Evolutionary conservation across 495 filamentous ascomycete genomes (phyloP).

Genomic region (Corynascus novoguineensis): DNA sequence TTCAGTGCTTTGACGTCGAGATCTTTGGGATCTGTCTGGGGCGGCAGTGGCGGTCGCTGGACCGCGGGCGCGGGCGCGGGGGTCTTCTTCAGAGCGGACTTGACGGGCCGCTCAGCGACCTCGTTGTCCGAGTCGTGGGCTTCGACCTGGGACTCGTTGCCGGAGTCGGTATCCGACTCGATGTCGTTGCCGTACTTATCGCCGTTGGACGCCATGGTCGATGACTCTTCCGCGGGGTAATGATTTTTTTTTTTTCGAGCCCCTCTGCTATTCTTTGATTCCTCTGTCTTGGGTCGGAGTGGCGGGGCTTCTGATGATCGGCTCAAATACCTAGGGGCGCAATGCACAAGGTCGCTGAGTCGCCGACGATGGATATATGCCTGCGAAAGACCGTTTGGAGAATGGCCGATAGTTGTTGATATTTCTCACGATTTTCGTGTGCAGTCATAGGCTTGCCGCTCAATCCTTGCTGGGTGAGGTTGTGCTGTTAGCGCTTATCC

Average conservation of each 20-base stretch:
- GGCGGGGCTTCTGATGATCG: not conserved
- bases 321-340: not conserved
- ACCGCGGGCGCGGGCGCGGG: slow-evolving; percentile 34
- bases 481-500: slow-evolving; percentile 6
- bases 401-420: slow-evolving; percentile 21
- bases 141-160: slow-evolving; percentile 41
- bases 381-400: slow-evolving; percentile 7
- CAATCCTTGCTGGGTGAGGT: slow-evolving; percentile 19
- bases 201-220: slow-evolving; percentile 42
- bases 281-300: not conserved
- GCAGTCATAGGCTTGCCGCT: slow-evolving; percentile 24
- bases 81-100: slow-evolving; percentile 45
- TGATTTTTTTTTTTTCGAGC: slow-evolving; percentile 17
- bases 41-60: slow-evolving; percentile 58
- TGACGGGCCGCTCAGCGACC: slow-evolving; percentile 38
- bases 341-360: slow-evolving; percentile 6
- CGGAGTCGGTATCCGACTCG: slow-evolving; percentile 45
- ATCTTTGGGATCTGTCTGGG: slow-evolving; percentile 82
- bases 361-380: slow-evolving; percentile 8
- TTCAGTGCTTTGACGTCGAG: slow-evolving; percentile 72
- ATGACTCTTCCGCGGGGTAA: slow-evolving; percentile 24
- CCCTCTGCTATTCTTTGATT: slow-evolving; percentile 13
- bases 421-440: slow-evolving; percentile 33
- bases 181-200: slow-evolving; percentile 46
- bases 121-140: slow-evolving; percentile 36